phyloP scores from a whole-genome alignment of 2,329 filamentous ascomycete species.

The Pseudocercospora fuligena region DNA sequence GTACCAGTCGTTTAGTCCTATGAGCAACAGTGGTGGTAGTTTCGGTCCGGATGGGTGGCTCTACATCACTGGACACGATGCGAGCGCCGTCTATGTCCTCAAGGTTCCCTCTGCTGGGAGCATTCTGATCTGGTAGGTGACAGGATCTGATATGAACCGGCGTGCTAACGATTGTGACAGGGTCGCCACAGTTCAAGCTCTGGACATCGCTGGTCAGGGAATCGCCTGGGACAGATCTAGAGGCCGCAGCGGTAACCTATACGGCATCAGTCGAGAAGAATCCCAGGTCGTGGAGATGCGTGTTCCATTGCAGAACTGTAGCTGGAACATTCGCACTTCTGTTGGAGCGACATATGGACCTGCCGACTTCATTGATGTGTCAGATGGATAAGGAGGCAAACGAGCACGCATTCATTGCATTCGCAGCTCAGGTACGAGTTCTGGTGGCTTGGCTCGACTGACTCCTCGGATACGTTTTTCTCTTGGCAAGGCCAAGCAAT shows the following conservation, averaged over 20 bases:
- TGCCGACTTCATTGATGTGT: background rate
- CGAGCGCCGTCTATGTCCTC: slow-evolving; percentile 15
- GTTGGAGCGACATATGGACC: slow-evolving; percentile 9
- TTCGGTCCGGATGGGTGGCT: slow-evolving; percentile 16
- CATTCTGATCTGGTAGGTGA: slow-evolving; percentile 1
- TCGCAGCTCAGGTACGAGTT: background rate
- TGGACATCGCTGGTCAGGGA: slow-evolving; percentile 13
- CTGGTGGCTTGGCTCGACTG: background rate
- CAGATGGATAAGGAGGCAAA: background rate
- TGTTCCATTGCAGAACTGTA: slow-evolving; percentile 12
- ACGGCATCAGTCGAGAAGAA: slow-evolving; percentile 10
- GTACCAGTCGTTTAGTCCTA: slow-evolving; percentile 10
- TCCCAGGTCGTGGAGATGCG: slow-evolving; percentile 13
- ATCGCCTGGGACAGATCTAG: slow-evolving; percentile 9
- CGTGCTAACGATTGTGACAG: background rate
- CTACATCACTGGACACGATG: slow-evolving; percentile 16
- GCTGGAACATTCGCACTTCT: slow-evolving; percentile 1
- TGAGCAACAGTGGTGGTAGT: slow-evolving; percentile 15
- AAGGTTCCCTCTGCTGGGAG: slow-evolving; percentile 14
- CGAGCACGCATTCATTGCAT: background rate
- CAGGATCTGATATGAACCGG: background rate
- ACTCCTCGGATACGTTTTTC: background rate
- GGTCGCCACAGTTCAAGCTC: slow-evolving; percentile 8
- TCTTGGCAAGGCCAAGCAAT: background rate
- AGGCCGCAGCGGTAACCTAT: slow-evolving; percentile 7